Conservation (phyloP, 805 yeast genomes). For the Maudiozyma pseudohumilis region DNA sequence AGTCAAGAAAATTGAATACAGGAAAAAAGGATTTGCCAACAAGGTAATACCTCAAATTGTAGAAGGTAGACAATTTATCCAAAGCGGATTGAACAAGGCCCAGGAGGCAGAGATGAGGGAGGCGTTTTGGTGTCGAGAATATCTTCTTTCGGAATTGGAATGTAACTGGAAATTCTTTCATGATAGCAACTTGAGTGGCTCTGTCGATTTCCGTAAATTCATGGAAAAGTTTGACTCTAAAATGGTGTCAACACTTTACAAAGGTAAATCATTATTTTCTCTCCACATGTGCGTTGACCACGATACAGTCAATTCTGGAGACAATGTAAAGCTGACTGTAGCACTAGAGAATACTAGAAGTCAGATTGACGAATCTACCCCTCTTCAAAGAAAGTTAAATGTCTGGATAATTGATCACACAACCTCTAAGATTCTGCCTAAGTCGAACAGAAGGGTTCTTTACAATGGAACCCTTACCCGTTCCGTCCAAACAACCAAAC, state of each 20-base stretch:
- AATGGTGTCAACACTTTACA: slow-evolving; percentile 17
- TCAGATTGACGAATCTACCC: neutral
- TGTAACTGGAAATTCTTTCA: slow-evolving; percentile 51
- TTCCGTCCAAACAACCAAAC: slow-evolving; percentile 33
- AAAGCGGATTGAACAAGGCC: slow-evolving; percentile 39
- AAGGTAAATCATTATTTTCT: slow-evolving; percentile 13
- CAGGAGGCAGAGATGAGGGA: slow-evolving; percentile 50
- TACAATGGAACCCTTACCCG: slow-evolving; percentile 60
- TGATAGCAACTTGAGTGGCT: slow-evolving; percentile 11
- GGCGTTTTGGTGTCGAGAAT: slow-evolving; percentile 74
- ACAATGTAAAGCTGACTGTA: slow-evolving; percentile 8
- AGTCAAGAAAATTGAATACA: slow-evolving; percentile 41
- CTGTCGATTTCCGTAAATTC: slow-evolving; percentile 20
- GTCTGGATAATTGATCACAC: slow-evolving; percentile 18
- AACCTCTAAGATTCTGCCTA: slow-evolving; percentile 16
- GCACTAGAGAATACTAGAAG: slow-evolving; percentile 7
- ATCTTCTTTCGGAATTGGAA: slow-evolving; percentile 43
- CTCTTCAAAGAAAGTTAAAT: slow-evolving; percentile 5
- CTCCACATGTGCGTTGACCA: slow-evolving; percentile 10
- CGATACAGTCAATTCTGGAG: slow-evolving; percentile 10
- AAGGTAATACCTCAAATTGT: slow-evolving; percentile 60
- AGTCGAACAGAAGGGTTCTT: slow-evolving; percentile 46
- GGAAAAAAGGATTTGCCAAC: slow-evolving; percentile 24
- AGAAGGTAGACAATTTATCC: slow-evolving; percentile 53
- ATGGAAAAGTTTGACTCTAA: slow-evolving; percentile 19